Conservation (phyloP, 371 early-diverging fungal genomes). For the Entomophthora muscae region DNA sequence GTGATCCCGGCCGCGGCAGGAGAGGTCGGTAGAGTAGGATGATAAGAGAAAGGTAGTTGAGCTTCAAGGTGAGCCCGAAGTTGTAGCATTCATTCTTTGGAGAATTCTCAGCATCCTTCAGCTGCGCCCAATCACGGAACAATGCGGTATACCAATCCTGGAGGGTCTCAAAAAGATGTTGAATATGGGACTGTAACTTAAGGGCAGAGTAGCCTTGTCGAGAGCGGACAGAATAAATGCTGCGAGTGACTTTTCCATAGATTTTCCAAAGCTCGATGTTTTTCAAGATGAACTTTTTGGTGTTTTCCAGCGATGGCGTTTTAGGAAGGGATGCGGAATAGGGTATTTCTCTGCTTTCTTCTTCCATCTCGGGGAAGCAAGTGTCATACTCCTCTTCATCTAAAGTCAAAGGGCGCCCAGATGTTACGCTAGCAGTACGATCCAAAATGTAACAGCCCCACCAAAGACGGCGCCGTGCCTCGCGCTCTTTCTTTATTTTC, state of each 20-base stretch:
- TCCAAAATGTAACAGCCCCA: slow-evolving; percentile 39
- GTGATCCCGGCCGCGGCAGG: background rate
- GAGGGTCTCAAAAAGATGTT: slow-evolving; percentile 3
- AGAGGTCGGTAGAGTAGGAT: slow-evolving; percentile 4
- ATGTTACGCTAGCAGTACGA: slow-evolving; percentile 20
- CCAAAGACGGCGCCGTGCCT: slow-evolving; percentile 39
- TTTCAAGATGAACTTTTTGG: background rate
- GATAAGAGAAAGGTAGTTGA: background rate
- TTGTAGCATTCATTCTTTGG: background rate
- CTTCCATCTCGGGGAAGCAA: background rate
- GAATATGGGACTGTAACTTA: slow-evolving; percentile 3
- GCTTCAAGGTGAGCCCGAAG: background rate
- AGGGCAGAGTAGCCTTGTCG: slow-evolving; percentile 7
- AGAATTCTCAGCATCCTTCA: slow-evolving; percentile 1
- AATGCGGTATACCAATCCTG: background rate
- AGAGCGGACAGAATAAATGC: slow-evolving; percentile 5
- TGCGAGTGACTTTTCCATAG: slow-evolving; percentile 3
- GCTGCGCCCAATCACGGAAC: background rate
- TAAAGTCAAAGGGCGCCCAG: slow-evolving; percentile 27
- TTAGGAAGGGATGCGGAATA: background rate
- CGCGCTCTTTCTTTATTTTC: slow-evolving; percentile 17
- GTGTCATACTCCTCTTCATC: slow-evolving; percentile 29
- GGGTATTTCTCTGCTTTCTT: background rate
- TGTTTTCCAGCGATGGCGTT: background rate
- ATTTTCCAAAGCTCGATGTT: slow-evolving; percentile 1